Base-by-base conservation (phyloP, 257 asterid species). In the Solanum clarkiae region DNA sequence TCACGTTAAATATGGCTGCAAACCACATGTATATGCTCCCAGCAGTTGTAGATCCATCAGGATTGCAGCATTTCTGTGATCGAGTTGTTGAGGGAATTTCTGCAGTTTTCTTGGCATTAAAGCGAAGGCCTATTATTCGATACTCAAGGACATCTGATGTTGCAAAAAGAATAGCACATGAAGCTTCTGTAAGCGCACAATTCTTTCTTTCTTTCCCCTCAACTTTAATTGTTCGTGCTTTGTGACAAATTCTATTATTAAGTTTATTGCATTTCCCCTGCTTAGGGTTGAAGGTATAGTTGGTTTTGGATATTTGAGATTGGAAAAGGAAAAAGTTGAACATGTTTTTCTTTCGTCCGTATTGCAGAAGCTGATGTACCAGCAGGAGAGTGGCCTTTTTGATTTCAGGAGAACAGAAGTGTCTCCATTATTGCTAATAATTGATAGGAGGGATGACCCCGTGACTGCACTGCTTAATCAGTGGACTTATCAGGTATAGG, bases 371-470 rank as follows among this genome's bases (percentile, higher is more conserved):
- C 97, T 96, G 90, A 96, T 96, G 99, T 96, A 96, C 93, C 97
- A 95, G 90, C 94, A 94, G 88, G 99, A 96, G 90, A 95, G 98
- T 88, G 95, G 98, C 85, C 97, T 95, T 84, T 96, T 96, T 81
- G 98, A 96, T 91, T 96, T 96, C 87, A 92, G 99, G 80, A 93
- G 98, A 60, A 80, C 98, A 55, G 99, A 96, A 91, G 94, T 93
- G 90, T 93, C 99, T 83, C 98, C 98, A 2, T 86, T 96, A 91
- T 90, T 96, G 92, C 93, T 96, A 62, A 89, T 96, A 87, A 86
- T 96, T 85, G 99, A 96, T 89, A 93, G 99, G 87, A 91, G 99
- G 85, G 99, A 96, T 90, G 99, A 96, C 87, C 99, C 98, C 14
- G 99, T 94, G 86, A 92, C 97, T 80, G 94, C 99, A 74, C 90